Conservation (phyloP, 768 basidiomycete species). For the Glaciozyma martinii region DNA sequence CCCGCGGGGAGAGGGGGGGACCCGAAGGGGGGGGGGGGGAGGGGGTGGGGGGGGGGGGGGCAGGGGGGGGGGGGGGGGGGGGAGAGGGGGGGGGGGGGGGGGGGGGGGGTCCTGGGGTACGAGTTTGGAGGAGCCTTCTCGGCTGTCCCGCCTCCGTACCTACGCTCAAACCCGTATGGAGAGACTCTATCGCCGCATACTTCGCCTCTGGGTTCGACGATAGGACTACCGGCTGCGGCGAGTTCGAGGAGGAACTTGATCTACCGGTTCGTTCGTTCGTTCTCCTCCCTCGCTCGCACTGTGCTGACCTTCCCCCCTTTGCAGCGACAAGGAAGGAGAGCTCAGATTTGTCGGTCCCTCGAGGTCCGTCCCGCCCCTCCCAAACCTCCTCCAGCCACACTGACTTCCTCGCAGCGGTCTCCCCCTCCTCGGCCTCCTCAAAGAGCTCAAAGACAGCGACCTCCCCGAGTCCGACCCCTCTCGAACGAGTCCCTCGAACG, state of each 20-base stretch:
- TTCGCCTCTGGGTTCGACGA: neutral
- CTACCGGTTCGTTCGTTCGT: neutral
- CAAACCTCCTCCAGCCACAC: neutral
- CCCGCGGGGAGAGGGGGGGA: too few species aligned
- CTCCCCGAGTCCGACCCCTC: neutral
- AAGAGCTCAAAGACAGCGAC: neutral
- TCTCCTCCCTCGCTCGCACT: neutral
- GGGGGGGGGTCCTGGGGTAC: too few species aligned
- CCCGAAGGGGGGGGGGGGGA: neutral
- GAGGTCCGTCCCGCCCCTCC: neutral
- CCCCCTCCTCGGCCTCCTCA: neutral
- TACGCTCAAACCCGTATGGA: too few species aligned
- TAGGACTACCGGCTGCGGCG: neutral
- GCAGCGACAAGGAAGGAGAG: neutral
- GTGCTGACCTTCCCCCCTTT: neutral
- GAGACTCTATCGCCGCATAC: neutral
- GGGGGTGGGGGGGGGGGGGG: too few species aligned
- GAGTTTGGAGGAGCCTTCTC: too few species aligned
- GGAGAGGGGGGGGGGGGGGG: too few species aligned
- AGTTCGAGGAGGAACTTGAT: neutral
- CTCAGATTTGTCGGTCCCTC: neutral
- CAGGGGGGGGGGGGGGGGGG: too few species aligned
- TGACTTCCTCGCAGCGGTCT: neutral
- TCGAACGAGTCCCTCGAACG: too few species aligned
- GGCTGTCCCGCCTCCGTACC: too few species aligned